Conservation (phyloP, 768 basidiomycete species). For the Glaciozyma antarctica region DNA sequence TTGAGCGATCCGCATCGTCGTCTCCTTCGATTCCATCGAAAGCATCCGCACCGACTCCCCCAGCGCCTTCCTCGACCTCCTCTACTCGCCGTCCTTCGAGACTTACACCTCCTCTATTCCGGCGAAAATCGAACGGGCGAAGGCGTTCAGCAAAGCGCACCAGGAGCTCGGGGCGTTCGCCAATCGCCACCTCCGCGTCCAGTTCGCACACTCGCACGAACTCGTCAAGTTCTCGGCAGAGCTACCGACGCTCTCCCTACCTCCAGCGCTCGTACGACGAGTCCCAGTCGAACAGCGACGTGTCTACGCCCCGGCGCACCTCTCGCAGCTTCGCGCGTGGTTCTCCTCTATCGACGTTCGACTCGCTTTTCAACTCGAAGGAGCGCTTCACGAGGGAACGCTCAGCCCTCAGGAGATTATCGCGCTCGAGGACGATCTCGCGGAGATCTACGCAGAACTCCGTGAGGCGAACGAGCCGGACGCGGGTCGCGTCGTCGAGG, state of each 20-base stretch:
- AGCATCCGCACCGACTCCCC: background rate
- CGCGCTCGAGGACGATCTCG: background rate
- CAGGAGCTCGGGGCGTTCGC: background rate
- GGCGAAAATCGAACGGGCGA: background rate
- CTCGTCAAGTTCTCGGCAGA: background rate
- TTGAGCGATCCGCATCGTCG: background rate
- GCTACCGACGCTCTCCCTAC: background rate
- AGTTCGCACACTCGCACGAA: background rate
- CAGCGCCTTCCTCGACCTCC: background rate
- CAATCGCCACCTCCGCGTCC: background rate
- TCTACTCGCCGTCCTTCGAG: background rate
- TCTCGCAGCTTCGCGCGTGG: background rate
- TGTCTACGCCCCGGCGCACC: background rate
- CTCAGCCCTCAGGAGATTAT: slow-evolving; percentile 6
- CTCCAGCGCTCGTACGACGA: background rate
- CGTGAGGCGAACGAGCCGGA: background rate
- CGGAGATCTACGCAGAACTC: background rate
- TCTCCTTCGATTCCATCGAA: slow-evolving; percentile 1
- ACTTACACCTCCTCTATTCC: background rate
- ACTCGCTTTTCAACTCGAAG: slow-evolving; percentile 14
- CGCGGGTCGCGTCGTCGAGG: background rate
- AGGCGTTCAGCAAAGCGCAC: background rate
- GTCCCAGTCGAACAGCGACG: background rate
- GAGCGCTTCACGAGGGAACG: slow-evolving; percentile 9
- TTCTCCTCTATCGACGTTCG: slow-evolving; percentile 1